Percentiles rank a stretch among this genome's conserved stretches.
These are phyloP conservation scores for Neopestalotiopsis clavispora DNA, from an alignment of 2,329 filamentous ascomycete species.

Conservation along the genomic window DNA sequence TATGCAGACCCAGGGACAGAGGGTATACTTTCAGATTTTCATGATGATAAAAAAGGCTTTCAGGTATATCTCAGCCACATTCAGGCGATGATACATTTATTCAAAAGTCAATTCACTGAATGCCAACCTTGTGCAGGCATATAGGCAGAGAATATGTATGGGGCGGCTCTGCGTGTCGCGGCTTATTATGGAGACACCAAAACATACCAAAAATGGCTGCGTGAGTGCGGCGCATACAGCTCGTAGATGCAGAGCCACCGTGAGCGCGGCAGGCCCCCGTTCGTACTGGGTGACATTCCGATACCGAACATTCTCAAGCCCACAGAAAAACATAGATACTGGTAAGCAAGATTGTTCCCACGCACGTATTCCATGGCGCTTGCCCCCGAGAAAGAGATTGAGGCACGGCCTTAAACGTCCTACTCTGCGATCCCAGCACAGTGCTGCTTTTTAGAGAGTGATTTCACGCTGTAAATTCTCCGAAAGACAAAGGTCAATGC, in stretches of 20 bases:
- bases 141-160: not conserved
- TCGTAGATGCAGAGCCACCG: not conserved
- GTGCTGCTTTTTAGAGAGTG: not conserved
- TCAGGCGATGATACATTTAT: no score
- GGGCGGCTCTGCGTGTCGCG: not conserved
- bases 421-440: not conserved
- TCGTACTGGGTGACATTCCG: not conserved
- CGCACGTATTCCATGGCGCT: not conserved
- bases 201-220: slow-evolving; percentile 2
- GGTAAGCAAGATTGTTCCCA: not conserved
- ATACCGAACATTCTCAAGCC: not conserved
- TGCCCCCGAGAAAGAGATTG: not conserved
- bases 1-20: no score
- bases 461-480: not conserved
- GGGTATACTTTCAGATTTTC: no score
- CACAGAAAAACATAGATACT: not conserved
- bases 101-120: no score
- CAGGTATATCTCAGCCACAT: no score
- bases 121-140: not conserved
- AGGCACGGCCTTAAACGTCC: not conserved
- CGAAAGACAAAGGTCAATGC: not conserved
- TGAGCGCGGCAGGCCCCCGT: not conserved
- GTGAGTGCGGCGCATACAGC: not conserved
- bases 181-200: not conserved
- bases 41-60: no score